Conservation (phyloP, 176 grass and related monocot genomes). For the Cocos nucifera region DNA sequence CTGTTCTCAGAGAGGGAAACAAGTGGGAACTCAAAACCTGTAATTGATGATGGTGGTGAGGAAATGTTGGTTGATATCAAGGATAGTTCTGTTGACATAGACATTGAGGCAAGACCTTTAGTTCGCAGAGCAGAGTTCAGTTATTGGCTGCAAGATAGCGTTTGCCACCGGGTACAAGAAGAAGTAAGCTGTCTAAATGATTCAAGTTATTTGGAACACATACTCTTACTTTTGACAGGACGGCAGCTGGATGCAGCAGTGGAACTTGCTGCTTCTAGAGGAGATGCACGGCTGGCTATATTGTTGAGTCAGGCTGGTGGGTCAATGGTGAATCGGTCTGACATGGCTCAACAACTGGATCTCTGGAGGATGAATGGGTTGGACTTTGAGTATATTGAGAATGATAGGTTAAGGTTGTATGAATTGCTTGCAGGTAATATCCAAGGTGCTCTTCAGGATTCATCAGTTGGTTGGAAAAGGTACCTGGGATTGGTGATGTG, state of each 20-base stretch:
- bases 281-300: slow-evolving; percentile 68
- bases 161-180: slow-evolving; percentile 76
- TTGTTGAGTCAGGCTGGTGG: slow-evolving; percentile 84
- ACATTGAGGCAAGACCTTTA: slow-evolving; percentile 67
- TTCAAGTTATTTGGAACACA: slow-evolving; percentile 65
- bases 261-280: slow-evolving; percentile 70
- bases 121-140: slow-evolving; percentile 81
- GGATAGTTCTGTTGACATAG: slow-evolving; percentile 47
- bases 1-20: slow-evolving; percentile 59
- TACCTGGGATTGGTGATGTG: slow-evolving; percentile 86
- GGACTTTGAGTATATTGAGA: slow-evolving; percentile 76
- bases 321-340: slow-evolving; percentile 68
- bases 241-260: slow-evolving; percentile 70
- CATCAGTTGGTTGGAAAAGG: slow-evolving; percentile 81
- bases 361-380: slow-evolving; percentile 82
- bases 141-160: slow-evolving; percentile 82
- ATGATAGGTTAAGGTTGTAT: slow-evolving; percentile 73
- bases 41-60: slow-evolving; percentile 48
- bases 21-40: slow-evolving; percentile 28
- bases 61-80: slow-evolving; percentile 81
- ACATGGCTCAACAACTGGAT: slow-evolving; percentile 65
- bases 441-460: slow-evolving; percentile 52
- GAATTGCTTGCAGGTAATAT: slow-evolving; percentile 77
- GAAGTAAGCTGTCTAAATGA: slow-evolving; percentile 66
- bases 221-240: slow-evolving; percentile 74